Percentiles rank a stretch among this genome's conserved stretches.
These are phyloP conservation scores for Alternaria gaisen DNA, from an alignment of 2,329 filamentous ascomycete species.

Conservation along the genomic window DNA sequence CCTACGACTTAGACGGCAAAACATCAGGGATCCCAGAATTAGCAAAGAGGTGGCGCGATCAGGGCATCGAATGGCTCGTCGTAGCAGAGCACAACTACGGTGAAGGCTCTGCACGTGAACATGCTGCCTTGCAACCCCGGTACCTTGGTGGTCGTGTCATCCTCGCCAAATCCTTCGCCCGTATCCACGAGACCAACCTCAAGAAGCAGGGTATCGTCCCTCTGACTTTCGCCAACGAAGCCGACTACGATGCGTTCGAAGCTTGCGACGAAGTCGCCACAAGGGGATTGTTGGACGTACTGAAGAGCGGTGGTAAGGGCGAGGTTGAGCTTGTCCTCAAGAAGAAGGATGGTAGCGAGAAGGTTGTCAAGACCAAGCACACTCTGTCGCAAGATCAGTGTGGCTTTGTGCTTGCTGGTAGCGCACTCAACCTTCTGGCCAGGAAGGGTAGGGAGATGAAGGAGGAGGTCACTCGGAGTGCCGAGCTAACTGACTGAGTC, in stretches of 20 bases:
- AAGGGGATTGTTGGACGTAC: constrained; percentile 82
- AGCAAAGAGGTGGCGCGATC: constrained; percentile 80
- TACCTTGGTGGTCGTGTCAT: constrained; percentile 88
- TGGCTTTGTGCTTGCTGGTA: constrained; percentile 90
- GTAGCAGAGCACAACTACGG: constrained; percentile 98
- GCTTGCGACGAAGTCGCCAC: constrained; percentile 87
- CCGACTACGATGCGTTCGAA: constrained; percentile 83
- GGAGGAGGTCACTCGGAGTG: constrained; percentile 48
- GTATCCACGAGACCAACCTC: constrained; percentile 94
- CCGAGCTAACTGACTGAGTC: constrained; percentile 50
- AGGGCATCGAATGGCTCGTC: constrained; percentile 84
- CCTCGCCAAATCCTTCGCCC: constrained; percentile 84
- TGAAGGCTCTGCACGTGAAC: constrained; percentile 87
- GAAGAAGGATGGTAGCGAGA: constrained; percentile 67
- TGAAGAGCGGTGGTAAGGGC: constrained; percentile 79
- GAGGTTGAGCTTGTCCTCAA: constrained; percentile 70
- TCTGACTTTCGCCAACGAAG: constrained; percentile 86
- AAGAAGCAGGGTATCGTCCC: constrained; percentile 98
- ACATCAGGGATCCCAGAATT: constrained; percentile 85
- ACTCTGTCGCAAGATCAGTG: constrained; percentile 90
- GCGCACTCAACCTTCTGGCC: constrained; percentile 88
- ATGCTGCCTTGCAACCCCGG: constrained; percentile 89
- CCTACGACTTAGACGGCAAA: constrained; percentile 84
- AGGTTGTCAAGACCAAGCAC: constrained; percentile 81
- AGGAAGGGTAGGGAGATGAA: constrained; percentile 59